Evolutionary conservation across 192 early-diverging fungal genomes (phyloP).

Genomic region (Entomortierella lignicola): DNA sequence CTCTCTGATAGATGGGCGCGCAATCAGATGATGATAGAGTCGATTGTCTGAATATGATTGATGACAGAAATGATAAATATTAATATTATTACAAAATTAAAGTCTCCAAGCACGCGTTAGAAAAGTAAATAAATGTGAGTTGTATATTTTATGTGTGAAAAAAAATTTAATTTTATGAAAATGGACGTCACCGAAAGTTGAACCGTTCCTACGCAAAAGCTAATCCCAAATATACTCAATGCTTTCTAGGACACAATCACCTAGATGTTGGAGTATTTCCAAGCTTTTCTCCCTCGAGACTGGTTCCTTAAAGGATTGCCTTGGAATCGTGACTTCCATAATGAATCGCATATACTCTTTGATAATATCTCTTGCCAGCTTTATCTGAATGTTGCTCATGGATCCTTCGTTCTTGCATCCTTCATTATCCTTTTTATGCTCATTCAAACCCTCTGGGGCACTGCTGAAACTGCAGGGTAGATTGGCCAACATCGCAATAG

Average conservation of each 20-base stretch:
- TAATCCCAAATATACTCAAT: constrained; percentile 1
- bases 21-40: background rate
- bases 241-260: constrained; percentile 19
- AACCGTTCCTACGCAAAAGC: background rate
- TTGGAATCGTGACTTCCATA: background rate
- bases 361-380: constrained; percentile 9
- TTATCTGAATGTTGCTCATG: constrained; percentile 3
- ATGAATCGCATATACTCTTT: constrained; percentile 42
- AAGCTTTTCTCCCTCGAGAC: constrained; percentile 6
- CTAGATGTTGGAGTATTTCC: constrained; percentile 5
- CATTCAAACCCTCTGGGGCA: background rate
- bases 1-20: background rate
- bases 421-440: background rate
- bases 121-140: no score
- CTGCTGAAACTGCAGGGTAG: background rate
- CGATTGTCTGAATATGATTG: background rate
- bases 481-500: constrained; percentile 34
- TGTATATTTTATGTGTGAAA: background rate
- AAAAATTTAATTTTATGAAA: background rate
- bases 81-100: no score
- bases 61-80: no score
- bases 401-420: background rate
- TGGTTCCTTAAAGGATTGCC: no score
- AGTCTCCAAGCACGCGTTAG: no score
- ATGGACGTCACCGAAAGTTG: background rate